Conservation (phyloP, 495 filamentous ascomycete genomes). For the Alectoria sarmentosa region DNA sequence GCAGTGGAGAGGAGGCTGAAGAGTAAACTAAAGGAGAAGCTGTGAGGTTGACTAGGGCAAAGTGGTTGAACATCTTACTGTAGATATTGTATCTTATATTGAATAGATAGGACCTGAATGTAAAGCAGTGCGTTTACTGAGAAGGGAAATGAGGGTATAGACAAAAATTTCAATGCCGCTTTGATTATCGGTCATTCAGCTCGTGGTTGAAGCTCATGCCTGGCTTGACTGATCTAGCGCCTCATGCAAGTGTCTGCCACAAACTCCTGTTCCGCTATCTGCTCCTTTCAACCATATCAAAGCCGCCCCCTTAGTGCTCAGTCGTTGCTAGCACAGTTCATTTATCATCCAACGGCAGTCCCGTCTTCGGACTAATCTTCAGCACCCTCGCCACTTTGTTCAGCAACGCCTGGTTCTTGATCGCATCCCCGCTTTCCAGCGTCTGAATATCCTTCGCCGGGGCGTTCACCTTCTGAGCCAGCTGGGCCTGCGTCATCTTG, state of each 20-base stretch:
- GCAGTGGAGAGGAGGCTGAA: constrained; percentile 85
- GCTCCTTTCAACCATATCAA: background rate
- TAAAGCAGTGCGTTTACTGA: background rate
- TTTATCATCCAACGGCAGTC: constrained; percentile 26
- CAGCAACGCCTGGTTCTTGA: constrained; percentile 27
- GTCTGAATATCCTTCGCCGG: constrained; percentile 28
- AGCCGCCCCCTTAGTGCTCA: background rate
- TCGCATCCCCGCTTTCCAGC: constrained; percentile 26
- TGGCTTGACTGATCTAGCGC: constrained; percentile 12
- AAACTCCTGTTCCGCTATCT: background rate
- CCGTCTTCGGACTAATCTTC: constrained; percentile 29
- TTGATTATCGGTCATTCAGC: constrained; percentile 11
- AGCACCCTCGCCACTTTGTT: constrained; percentile 27
- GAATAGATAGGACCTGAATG: background rate
- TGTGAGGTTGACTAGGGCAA: constrained; percentile 24
- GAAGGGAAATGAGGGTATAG: background rate
- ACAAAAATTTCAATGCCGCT: background rate
- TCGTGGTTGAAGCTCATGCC: constrained; percentile 4
- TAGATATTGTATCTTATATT: constrained; percentile 6
- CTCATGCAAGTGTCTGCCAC: constrained; percentile 7
- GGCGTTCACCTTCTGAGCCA: constrained; percentile 83
- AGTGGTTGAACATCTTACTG: background rate
- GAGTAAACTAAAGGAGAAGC: constrained; percentile 48
- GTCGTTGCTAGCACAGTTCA: background rate
- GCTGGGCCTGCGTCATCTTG: constrained; percentile 96